Base-by-base conservation (phyloP, 2,329 filamentous ascomycete genomes). In the Ceratocystis diversiconidia region DNA sequence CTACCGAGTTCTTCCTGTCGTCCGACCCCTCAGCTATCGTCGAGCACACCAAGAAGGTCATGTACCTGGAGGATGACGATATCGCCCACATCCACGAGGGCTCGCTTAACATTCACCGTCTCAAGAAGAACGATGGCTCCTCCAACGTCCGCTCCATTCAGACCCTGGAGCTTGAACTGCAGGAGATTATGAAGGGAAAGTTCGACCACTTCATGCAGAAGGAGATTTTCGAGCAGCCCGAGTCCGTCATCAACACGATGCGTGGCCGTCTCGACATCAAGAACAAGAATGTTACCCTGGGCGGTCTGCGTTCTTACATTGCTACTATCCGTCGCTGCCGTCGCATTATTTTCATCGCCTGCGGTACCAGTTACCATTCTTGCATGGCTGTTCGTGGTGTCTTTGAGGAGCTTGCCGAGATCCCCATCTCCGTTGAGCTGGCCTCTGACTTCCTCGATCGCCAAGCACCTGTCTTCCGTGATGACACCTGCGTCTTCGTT, bases 121-220 rank as follows among this genome's bases (percentile, higher is more conserved):
- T 97, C 72, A 92, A 89, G 79, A 97, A 97, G 85, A 88, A 92
- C 72, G 92, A 97, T 75, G 92, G 92, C 71, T 92, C 89, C 74
- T 95, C 90, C 78, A 96, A 97, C 75, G 91, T 97, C 72, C 92
- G 94, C 76, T 90, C 89, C 72, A 99, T 99, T 76, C 94, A 99
- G 83, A 99, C 94, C 65, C 85, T 99, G 66, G 94, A 99, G 82
- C 89, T 99, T 62, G 91, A 99, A 82, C 87, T 99, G 70, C 94
- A 99, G 81, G 92, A 99, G 82, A 99, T 99, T 79, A 99, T 99
- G 94, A 99, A 99, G 87, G 94, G 94, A 78, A 95, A 94, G 76
- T 99, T 97, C 78, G 94, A 99, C 77, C 94, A 99, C 81, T 99
- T 96, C 83, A 99, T 99, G 94, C 94, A 99, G 77, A 99, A 99